Evolutionary conservation across 1,284 basidiomycete genomes (phyloP).

Genomic region (Puccinia polysora): DNA sequence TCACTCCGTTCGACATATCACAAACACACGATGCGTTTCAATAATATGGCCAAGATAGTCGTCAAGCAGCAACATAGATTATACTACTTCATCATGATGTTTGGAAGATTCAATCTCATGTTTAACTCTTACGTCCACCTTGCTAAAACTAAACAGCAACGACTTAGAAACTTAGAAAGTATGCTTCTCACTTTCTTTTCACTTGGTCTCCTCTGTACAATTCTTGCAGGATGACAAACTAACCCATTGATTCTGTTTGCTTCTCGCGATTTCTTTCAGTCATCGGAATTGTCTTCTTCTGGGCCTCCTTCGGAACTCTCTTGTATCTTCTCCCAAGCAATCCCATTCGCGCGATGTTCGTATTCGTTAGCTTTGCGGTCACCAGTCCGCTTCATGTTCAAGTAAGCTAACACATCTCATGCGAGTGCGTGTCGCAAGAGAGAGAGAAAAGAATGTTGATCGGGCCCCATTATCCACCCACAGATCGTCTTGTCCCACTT

Average conservation of each 20-base stretch:
- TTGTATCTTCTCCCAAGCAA: slow-evolving; percentile 66
- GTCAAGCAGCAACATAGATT: slow-evolving; percentile 63
- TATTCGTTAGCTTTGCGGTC: slow-evolving; percentile 71
- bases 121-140: slow-evolving; percentile 78
- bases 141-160: slow-evolving; percentile 57
- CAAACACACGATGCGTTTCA: slow-evolving; percentile 77
- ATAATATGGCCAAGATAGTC: slow-evolving; percentile 57
- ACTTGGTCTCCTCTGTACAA: too few relatives aligned
- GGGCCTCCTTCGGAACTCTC: slow-evolving; percentile 68
- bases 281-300: slow-evolving; percentile 66
- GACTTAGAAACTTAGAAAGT: slow-evolving; percentile 44
- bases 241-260: too few relatives aligned
- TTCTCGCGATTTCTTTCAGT: slow-evolving; percentile 62
- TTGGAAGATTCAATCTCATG: slow-evolving; percentile 95
- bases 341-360: slow-evolving; percentile 63
- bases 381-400: slow-evolving; percentile 82
- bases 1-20: slow-evolving; percentile 92
- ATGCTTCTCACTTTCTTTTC: too few relatives aligned
- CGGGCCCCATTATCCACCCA: background rate
- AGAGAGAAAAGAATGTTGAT: background rate
- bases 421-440: background rate
- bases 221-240: too few relatives aligned
- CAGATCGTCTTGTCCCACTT: slow-evolving; percentile 98
- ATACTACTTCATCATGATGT: slow-evolving; percentile 84
- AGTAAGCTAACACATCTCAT: slow-evolving; percentile 51